Base-by-base conservation (phyloP, 2,329 filamentous ascomycete genomes). In the Colletotrichum chlorophyti region DNA sequence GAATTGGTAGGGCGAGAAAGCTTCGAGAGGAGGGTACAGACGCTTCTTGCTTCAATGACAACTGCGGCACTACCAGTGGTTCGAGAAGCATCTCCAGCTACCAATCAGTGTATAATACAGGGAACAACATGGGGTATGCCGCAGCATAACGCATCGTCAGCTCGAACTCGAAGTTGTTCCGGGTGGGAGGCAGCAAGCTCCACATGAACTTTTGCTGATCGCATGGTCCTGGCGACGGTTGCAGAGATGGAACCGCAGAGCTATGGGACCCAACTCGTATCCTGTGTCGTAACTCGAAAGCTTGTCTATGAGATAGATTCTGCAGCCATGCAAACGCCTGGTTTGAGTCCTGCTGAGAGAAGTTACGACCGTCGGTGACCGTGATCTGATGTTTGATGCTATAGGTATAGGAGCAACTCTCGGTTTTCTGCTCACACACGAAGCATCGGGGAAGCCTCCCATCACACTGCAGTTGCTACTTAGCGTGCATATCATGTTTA, bases 391-490 rank as follows among this genome's bases (percentile, higher is more conserved):
- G 55, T 3, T 29, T n/a, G 15, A 58, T 40, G 12, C 40, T 58
- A 11, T 58, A 58, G 17, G 53, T 58, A 21, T 58, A 58, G 14
- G 49, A 10, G 34, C 53, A 58, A 9, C 4, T 11, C 2, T 58
- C 48, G 10, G 26, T 3, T 15, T 41, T 31, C 7, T 52, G 48
- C 5, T 53, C 48, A 32, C 53, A 58, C 40, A 58, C 46, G 21
- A 53, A 40, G 21, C 53, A 58, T 23, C 34, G 21, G 9, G 53
- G 53, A 6, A 46, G 48, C 17, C 34, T 19, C 9, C 53, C 53
- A 17, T 58, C 53, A 23, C 53, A 58, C 53, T 58, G 5, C 1
- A 19, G n/a, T n/a, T n/a, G n/a, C 6, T 14, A 8, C 10, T 6
- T 15, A 35, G 15, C 11, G 21, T 19, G 21, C 21, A 19, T 38